Evolutionary conservation across 2,329 filamentous ascomycete species (phyloP), one percentile per base, ranked within the genome.

Genomic region (Claviceps arundinis): DNA sequence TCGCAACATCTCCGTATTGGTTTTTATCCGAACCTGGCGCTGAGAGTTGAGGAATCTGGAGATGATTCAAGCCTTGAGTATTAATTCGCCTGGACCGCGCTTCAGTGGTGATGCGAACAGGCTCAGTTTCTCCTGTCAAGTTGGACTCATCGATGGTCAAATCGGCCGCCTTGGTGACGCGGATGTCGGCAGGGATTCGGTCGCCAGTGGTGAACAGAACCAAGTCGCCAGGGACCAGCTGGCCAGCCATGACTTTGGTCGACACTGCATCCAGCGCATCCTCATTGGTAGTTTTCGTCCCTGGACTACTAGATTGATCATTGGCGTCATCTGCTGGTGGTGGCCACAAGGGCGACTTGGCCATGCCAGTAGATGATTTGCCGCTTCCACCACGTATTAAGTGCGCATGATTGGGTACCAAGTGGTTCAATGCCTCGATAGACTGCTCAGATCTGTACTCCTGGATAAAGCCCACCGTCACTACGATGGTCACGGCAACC

Each of bases 361-460:
- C 56, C 26, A 60, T 61, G 5, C 24, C 30, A 16, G 63, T 54
- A 5, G 64, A 54, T 38, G 64, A 41, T 49, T 68, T 71, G 40
- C 65, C 70, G 45, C 67, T 54, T 42, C 72, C 66, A 37, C 77
- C 75, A 56, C 94, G 84, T 55, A 98, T 88, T n/a, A 97, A 75
- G 70, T 98, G 90, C 34, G 94, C 93, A 65, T 90, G 89, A 65
- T 97, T 94, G 30, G 93, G 94, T 0, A 98, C 91, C 26, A 98
- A 73, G 61, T 93, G 88, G 63, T 87, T 96, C 59, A 98, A 73
- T 19, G 93, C 93, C 68, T 98, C 93, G 58, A 98, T 82, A 2
- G 91, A 97, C 69, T 98, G 94, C 66, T 98, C 93, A 7, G 93
- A 97, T 54, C 93, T 79, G 67, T 98, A 98, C 69, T 98, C 93